Evolutionary conservation across 805 yeast species (phyloP).

Genomic region (Wilhelminamyces savonicus): DNA sequence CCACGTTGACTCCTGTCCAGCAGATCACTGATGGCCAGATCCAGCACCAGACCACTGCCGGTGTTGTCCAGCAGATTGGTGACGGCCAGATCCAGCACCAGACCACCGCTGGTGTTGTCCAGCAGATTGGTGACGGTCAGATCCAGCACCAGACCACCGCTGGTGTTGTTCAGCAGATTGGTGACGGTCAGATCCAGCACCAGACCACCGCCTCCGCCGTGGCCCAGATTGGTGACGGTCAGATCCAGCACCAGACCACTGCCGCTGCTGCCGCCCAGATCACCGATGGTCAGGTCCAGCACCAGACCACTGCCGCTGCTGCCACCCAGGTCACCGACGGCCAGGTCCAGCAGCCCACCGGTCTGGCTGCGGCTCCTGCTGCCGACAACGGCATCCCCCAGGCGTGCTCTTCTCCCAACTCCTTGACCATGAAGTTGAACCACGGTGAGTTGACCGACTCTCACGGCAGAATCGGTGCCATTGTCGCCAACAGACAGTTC

Average conservation of each 20-base stretch:
- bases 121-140: slow-evolving; percentile 21
- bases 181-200: slow-evolving; percentile 22
- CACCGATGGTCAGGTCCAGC: slow-evolving; percentile 31
- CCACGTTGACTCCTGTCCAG: slow-evolving; percentile 24
- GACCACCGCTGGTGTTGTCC: slow-evolving; percentile 13
- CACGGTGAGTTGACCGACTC: slow-evolving; percentile 49
- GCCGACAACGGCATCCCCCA: slow-evolving; percentile 5
- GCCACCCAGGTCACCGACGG: slow-evolving; percentile 8
- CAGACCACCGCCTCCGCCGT: slow-evolving; percentile 16
- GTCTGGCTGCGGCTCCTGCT: slow-evolving; percentile 3
- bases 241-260: slow-evolving; percentile 18
- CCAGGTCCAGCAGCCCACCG: slow-evolving; percentile 9
- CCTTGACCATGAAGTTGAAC: slow-evolving; percentile 52
- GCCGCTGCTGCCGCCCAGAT: slow-evolving; percentile 18
- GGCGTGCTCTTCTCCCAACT: slow-evolving; percentile 15
- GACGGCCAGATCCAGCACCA: slow-evolving; percentile 45
- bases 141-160: slow-evolving; percentile 19
- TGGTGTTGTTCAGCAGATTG: slow-evolving; percentile 16
- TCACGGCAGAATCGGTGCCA: slow-evolving; percentile 66
- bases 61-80: slow-evolving; percentile 40
- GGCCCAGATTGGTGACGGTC: slow-evolving; percentile 21
- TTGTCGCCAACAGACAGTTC: slow-evolving; percentile 78
- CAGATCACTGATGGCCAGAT: slow-evolving; percentile 12
- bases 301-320: slow-evolving; percentile 6
- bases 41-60: slow-evolving; percentile 19